These are phyloP conservation scores for Parastagonospora avenae DNA, from an alignment of 2,329 filamentous ascomycete genomes.

Conservation along the genomic window DNA sequence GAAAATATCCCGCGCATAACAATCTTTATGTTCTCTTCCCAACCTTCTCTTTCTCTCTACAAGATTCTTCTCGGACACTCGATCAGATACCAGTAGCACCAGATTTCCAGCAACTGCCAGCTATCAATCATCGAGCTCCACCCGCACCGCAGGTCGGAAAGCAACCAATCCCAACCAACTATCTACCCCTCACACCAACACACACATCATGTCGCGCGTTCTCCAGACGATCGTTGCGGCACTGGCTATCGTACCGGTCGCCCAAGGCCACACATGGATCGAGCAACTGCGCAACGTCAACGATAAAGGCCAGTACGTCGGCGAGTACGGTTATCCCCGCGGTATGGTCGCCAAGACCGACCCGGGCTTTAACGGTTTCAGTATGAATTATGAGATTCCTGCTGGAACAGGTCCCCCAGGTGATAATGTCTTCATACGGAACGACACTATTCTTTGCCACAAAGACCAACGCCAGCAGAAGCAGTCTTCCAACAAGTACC, in stretches of 20 bases:
- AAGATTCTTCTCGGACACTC: neutral
- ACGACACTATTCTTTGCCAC: conserved; percentile 66
- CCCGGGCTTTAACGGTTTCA: conserved; percentile 62
- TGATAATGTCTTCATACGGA: conserved; percentile 53
- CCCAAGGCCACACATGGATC: conserved; percentile 73
- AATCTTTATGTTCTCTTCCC: conserved; percentile 9
- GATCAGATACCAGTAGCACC: conserved; percentile 4
- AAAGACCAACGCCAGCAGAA: conserved; percentile 62
- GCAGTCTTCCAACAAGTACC: conserved; percentile 61
- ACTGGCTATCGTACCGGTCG: conserved; percentile 24
- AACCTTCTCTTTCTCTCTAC: neutral
- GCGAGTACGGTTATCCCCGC: conserved; percentile 74
- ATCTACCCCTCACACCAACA: conserved; percentile 5
- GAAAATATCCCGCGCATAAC: conserved; percentile 12
- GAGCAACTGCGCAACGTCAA: conserved; percentile 76
- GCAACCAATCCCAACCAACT: conserved; percentile 5
- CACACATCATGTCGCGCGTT: conserved; percentile 24
- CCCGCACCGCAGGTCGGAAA: conserved; percentile 11
- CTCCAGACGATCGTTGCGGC: conserved; percentile 18
- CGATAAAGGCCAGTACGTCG: conserved; percentile 73
- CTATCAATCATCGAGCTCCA: neutral
- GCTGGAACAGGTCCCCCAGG: too few relatives aligned
- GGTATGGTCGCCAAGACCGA: conserved; percentile 66
- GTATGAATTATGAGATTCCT: conserved; percentile 62
- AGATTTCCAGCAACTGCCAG: neutral